Base-by-base conservation (phyloP, 106 monocot species). In the Phalaenopsis aphrodite region DNA sequence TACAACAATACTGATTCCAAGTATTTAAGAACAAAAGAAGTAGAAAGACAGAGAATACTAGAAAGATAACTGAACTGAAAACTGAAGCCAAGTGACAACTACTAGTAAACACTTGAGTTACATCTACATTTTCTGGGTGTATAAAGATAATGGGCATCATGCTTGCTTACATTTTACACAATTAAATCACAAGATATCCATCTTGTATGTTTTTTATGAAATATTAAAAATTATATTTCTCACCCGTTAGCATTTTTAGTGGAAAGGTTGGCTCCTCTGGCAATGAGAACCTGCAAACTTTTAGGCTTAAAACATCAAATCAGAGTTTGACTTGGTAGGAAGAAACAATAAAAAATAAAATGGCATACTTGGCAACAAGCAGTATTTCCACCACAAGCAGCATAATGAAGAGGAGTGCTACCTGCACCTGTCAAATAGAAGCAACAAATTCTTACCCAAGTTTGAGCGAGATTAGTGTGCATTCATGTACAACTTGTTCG, bases 301-400 rank as follows among this genome's bases (percentile, higher is more conserved):
- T 37, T 56, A 79, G 18, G 17, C n/a, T 57, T n/a, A 56, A 77
- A 78, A 65, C 5, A n/a, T 79, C 16, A 41, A n/a, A 42, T 69
- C 69, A 69, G 38, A 38, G 69, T 69, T 65, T 69, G 39, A 69
- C 12, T 39, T 64, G 1, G 48, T 19, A 84, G 15, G 39, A 21
- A 69, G 42, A 45, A 45, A 16, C 38, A 79, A 19, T 18, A 15
- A 23, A 17, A 67, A 77, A 56, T 47, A 1, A 69, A 85, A 82
- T 8, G n/a, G 39, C 65, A 80, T 88, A 92, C 95, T 77, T 93
- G 93, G 81, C 93, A 95, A 57, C 95, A 95, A 11, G 83, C 86
- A 72, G 89, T 90, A 88, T 91, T 93, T 82, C 95, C 95, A 56
- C 93, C 93, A 85, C 93, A 95, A 80, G 93, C 95, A 79, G 93